Conservation (phyloP, 2,329 filamentous ascomycete species). For the Lecanosticta acicola region DNA sequence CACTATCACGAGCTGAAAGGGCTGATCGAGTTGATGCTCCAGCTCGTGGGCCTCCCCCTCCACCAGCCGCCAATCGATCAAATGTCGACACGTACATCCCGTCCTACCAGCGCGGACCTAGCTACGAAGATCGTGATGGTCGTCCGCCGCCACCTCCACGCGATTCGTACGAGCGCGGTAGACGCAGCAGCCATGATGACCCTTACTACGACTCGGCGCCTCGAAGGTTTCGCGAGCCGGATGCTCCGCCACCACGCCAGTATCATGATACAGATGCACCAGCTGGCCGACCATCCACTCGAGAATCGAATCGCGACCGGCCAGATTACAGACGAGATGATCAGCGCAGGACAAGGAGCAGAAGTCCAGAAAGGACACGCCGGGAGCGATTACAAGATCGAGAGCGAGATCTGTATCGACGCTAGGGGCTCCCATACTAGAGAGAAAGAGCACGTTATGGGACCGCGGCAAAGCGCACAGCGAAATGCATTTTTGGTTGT, state of each 20-base stretch:
- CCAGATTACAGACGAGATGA: slow-evolving; percentile 23
- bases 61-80: slow-evolving; percentile 13
- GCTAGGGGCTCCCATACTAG: no score
- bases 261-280: slow-evolving; percentile 19
- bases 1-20: slow-evolving; percentile 13
- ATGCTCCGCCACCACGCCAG: slow-evolving; percentile 18
- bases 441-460: no score
- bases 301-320: slow-evolving; percentile 20
- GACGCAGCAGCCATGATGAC: slow-evolving; percentile 20
- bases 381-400: slow-evolving; percentile 33
- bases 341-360: slow-evolving; percentile 27
- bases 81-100: slow-evolving; percentile 44
- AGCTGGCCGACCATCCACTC: slow-evolving; percentile 7
- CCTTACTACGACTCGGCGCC: slow-evolving; percentile 5
- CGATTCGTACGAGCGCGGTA: slow-evolving; percentile 18
- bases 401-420: slow-evolving; percentile 32
- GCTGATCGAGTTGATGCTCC: slow-evolving; percentile 25
- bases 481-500: no score
- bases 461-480: no score
- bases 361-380: slow-evolving; percentile 25
- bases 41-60: slow-evolving; percentile 25
- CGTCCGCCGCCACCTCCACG: slow-evolving; percentile 9
- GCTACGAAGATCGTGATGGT: slow-evolving; percentile 7
- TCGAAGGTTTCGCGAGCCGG: slow-evolving; percentile 22
- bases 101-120: slow-evolving; percentile 31